These are phyloP conservation scores for Stereum hirsutum DNA, from an alignment of 1,284 basidiomycete genomes.

Conservation along the genomic window DNA sequence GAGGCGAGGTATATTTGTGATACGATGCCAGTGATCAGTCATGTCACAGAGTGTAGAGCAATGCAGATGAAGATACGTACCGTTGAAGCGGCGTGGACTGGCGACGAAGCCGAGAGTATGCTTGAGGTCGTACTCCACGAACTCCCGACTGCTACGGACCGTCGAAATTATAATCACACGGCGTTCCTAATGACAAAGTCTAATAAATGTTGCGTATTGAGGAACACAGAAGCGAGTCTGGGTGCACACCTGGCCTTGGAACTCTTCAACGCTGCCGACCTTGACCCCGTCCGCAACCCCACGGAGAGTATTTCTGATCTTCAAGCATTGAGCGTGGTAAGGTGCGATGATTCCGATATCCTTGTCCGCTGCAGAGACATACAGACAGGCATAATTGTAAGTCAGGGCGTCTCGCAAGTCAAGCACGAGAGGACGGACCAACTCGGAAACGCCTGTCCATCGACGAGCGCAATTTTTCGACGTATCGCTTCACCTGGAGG, in stretches of 20 bases:
- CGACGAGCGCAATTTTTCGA: slow-evolving; percentile 19
- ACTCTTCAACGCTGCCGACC: slow-evolving; percentile 59
- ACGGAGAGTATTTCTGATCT: slow-evolving; percentile 27
- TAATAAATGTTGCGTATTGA: not conserved
- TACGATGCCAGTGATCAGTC: not conserved
- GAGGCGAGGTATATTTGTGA: not conserved
- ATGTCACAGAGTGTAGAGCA: too few species aligned
- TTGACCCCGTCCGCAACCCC: slow-evolving; percentile 31
- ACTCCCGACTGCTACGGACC: slow-evolving; percentile 49
- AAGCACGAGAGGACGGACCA: slow-evolving; percentile 23
- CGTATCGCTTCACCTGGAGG: slow-evolving; percentile 43
- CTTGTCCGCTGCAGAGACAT: slow-evolving; percentile 19
- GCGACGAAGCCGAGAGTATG: slow-evolving; percentile 58
- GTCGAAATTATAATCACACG: slow-evolving; percentile 59
- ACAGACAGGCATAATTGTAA: not conserved
- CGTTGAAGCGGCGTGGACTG: slow-evolving; percentile 53
- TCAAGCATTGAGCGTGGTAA: slow-evolving; percentile 49
- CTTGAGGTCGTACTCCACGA: slow-evolving; percentile 45
- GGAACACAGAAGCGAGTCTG: not conserved
- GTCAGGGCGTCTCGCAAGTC: not conserved
- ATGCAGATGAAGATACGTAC: slow-evolving; percentile 28
- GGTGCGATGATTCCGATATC: slow-evolving; percentile 57
- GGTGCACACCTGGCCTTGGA: slow-evolving; percentile 48
- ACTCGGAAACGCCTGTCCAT: slow-evolving; percentile 26
- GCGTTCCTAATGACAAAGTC: slow-evolving; percentile 36